Evolutionary conservation across 306 rosid species (phyloP).

Genomic region (Castanospermum australe): DNA sequence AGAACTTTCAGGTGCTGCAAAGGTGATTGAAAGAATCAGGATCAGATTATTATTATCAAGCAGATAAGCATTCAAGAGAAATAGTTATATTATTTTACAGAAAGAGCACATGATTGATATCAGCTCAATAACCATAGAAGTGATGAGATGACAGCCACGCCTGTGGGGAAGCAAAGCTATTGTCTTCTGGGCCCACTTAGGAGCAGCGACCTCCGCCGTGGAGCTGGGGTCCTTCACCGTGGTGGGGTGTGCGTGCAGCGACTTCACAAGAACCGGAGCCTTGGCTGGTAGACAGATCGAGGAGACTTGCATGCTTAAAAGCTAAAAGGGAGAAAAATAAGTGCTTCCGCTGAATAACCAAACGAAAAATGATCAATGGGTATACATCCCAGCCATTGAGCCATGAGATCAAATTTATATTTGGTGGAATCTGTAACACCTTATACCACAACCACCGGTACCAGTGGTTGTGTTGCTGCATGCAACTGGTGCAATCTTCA

Average conservation of each 20-base stretch:
- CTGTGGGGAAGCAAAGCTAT: slow-evolving; percentile 64
- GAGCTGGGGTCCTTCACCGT: slow-evolving; percentile 24
- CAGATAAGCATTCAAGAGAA: neutral
- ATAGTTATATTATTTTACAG: neutral
- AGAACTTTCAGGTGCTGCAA: too few relatives aligned
- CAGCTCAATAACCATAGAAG: slow-evolving; percentile 44
- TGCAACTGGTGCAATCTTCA: neutral
- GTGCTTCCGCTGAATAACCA: neutral
- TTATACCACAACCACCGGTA: neutral
- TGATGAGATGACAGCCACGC: slow-evolving; percentile 81
- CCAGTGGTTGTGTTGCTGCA: neutral
- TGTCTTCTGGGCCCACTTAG: slow-evolving; percentile 86
- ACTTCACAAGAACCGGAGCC: slow-evolving; percentile 20
- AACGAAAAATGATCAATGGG: neutral
- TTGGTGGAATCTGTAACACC: neutral
- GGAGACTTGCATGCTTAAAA: slow-evolving; percentile 18
- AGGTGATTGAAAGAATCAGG: too few relatives aligned
- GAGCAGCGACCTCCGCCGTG: slow-evolving; percentile 39
- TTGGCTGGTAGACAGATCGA: slow-evolving; percentile 16
- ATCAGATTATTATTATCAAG: too few relatives aligned
- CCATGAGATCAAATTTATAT: neutral
- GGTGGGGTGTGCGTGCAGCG: slow-evolving; percentile 18
- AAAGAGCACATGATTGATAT: neutral
- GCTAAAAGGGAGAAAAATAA: neutral
- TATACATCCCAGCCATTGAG: neutral